Percentiles rank a stretch among this genome's conserved stretches.
phyloP scores from a whole-genome alignment of 2,329 filamentous ascomycete species.

The Lecanosticta acicola region DNA sequence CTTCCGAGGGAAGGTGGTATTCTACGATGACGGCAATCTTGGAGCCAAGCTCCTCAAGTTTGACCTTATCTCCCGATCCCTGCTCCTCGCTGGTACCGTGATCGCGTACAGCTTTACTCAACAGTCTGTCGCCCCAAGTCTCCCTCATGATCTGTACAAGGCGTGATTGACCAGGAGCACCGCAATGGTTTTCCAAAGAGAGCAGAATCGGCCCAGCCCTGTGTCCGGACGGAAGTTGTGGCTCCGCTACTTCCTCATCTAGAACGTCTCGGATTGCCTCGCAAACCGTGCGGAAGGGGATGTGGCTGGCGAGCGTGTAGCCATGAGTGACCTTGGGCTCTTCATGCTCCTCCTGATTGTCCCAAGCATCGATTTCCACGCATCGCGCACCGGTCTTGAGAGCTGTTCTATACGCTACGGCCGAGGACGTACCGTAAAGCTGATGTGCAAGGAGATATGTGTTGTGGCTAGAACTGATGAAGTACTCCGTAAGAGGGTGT shows the following conservation, averaged over 20 bases:
- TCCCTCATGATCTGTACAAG: slow-evolving; percentile 62
- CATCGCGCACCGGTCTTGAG: slow-evolving; percentile 60
- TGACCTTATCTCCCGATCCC: slow-evolving; percentile 50
- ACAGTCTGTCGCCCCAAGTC: slow-evolving; percentile 55
- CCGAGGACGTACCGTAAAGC: slow-evolving; percentile 58
- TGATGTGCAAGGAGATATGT: slow-evolving; percentile 67
- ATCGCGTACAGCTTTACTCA: slow-evolving; percentile 53
- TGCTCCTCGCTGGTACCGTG: slow-evolving; percentile 53
- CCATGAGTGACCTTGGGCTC: slow-evolving; percentile 68
- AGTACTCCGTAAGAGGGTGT: slow-evolving; percentile 62
- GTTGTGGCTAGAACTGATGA: slow-evolving; percentile 68
- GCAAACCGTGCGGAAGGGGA: slow-evolving; percentile 60
- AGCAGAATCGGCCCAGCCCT: slow-evolving; percentile 55
- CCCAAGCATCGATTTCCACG: slow-evolving; percentile 71
- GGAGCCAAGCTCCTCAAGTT: slow-evolving; percentile 53
- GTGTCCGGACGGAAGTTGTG: slow-evolving; percentile 37
- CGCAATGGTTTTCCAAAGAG: slow-evolving; percentile 64
- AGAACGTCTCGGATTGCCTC: slow-evolving; percentile 59
- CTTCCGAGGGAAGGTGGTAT: slow-evolving; percentile 55
- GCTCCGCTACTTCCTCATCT: slow-evolving; percentile 51
- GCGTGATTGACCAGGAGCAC: slow-evolving; percentile 52
- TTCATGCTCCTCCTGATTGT: slow-evolving; percentile 53
- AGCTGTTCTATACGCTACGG: slow-evolving; percentile 58
- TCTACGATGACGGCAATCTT: slow-evolving; percentile 65
- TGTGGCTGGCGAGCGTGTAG: slow-evolving; percentile 61